Base-by-base conservation (phyloP, 495 filamentous ascomycete genomes). In the Sordaria brevicollis region DNA sequence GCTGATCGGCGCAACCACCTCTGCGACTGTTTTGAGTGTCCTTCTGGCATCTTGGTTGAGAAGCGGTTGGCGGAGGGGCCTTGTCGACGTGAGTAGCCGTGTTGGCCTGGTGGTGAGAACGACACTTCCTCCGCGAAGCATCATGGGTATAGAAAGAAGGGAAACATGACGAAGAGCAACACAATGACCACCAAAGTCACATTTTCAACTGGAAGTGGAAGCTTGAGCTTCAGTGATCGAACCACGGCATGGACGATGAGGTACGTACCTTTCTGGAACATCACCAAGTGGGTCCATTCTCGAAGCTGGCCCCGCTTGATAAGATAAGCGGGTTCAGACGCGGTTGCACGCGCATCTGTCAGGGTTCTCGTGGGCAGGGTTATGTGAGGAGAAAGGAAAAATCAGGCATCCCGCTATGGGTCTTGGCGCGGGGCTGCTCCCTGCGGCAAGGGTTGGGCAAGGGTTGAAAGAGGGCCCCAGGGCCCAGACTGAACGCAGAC, bases 401-500 rank as follows among this genome's bases (percentile, higher is more conserved):
- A 13, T 68, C 39, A 68, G 71, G 71, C 68, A 72, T 25, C 68
- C 29, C 34, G 36, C 39, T 43, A 65, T 31, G 25, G 49, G 49
- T 21, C 49, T 62, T 31, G 25, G 38, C 71, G 71, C 69, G 71
- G 66, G 69, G 70, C 72, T 67, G 70, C 49, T 62, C 49, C 49
- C 49, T 62, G 49, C 13, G 49, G 49, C 25, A 72, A 69, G 36
- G 65, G 49, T 31, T 38, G 35, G 38, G 68, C 67, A 25, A 11
- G 39, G 69, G 65, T 66, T 70, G 69, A 67, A 38, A 43, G 33
- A 67, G 68, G 36, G 31, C n/a, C n/a, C n/a, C n/a, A 36, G 19
- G 54, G 49, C 49, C 49, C 49, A 62, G 49, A 62, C 49, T 31
- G 25, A 17, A 57, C n/a, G n/a, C n/a, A 57, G 49, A 57, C 49